Percentiles rank a stretch among this genome's conserved stretches.
Evolutionary conservation across 108 stramenopile genomes (phyloP).

Genomic region (Hondaea fermentalgiana): DNA sequence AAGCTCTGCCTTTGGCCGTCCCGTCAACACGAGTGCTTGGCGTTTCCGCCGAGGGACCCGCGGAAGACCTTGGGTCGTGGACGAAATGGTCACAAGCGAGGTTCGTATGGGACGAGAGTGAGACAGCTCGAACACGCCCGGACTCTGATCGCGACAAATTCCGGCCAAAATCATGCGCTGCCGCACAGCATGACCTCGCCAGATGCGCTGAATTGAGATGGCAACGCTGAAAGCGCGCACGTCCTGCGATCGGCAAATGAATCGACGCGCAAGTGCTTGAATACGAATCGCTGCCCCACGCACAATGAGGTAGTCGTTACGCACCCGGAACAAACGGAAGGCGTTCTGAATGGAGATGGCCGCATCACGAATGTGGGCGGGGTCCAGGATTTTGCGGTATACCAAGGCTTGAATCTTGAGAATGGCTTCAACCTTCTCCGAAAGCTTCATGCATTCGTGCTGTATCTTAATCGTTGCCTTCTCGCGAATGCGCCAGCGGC

Average conservation of each 20-base stretch:
- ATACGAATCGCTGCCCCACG: constrained; percentile 1
- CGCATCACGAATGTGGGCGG: not conserved
- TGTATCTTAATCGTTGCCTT: not conserved
- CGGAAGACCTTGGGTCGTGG: not conserved
- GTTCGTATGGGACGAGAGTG: not conserved
- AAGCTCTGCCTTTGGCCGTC: not conserved
- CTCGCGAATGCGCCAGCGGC: not conserved
- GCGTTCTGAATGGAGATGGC: not conserved
- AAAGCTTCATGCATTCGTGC: not conserved
- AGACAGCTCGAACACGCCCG: not conserved
- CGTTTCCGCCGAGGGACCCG: not conserved
- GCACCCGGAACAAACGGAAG: not conserved
- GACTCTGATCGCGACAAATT: not conserved
- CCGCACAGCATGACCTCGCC: not conserved
- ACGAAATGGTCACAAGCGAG: not conserved
- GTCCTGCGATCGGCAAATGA: not conserved
- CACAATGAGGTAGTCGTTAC: constrained; percentile 4
- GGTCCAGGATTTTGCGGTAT: not conserved
- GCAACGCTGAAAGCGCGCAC: not conserved
- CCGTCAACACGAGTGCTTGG: not conserved
- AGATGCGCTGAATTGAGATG: not conserved
- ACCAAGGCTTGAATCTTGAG: not conserved
- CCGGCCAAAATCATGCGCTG: not conserved
- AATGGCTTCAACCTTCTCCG: not conserved
- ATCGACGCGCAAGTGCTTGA: not conserved